A percentile compares a stretch with the other conserved stretches of the same genome.
These are phyloP conservation scores for Boletus rufocinnamomeus DNA, from an alignment of 768 basidiomycete species.

Conservation along the genomic window DNA sequence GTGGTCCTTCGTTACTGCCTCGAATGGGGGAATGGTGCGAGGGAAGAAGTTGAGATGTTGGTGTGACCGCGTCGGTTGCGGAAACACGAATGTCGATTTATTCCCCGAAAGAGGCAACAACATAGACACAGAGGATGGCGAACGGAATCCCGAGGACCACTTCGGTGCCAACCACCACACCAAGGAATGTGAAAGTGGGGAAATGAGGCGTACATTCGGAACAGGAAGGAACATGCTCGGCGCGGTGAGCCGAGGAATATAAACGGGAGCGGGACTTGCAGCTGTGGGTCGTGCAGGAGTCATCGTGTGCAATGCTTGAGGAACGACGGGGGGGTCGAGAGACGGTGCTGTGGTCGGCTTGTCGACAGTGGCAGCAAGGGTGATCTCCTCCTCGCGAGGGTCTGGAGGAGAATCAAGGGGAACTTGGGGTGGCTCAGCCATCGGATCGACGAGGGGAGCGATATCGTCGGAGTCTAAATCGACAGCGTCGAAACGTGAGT, in stretches of 20 bases:
- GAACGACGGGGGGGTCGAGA: constrained; percentile 14
- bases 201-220: constrained; percentile 72
- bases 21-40: constrained; percentile 2
- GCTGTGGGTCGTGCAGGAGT: constrained; percentile 37
- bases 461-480: constrained; percentile 18
- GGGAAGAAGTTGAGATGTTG: constrained; percentile 3
- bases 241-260: constrained; percentile 66
- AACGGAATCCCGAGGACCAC: constrained; percentile 36
- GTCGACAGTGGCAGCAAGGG: constrained; percentile 46
- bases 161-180: constrained; percentile 56
- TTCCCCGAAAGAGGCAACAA: constrained; percentile 29
- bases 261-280: constrained; percentile 38
- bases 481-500: neutral
- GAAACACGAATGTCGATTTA: neutral
- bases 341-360: constrained; percentile 54
- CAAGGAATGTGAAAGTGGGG: constrained; percentile 49
- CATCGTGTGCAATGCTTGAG: constrained; percentile 45
- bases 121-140: constrained; percentile 41
- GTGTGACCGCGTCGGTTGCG: neutral
- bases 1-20: constrained; percentile 8
- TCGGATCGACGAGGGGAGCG: neutral
- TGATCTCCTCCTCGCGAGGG: constrained; percentile 36
- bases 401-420: neutral
- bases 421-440: neutral
- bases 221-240: constrained; percentile 88